Conservation (phyloP, 2,329 filamentous ascomycete species). For the Lasiodiplodia hormozganensis region DNA sequence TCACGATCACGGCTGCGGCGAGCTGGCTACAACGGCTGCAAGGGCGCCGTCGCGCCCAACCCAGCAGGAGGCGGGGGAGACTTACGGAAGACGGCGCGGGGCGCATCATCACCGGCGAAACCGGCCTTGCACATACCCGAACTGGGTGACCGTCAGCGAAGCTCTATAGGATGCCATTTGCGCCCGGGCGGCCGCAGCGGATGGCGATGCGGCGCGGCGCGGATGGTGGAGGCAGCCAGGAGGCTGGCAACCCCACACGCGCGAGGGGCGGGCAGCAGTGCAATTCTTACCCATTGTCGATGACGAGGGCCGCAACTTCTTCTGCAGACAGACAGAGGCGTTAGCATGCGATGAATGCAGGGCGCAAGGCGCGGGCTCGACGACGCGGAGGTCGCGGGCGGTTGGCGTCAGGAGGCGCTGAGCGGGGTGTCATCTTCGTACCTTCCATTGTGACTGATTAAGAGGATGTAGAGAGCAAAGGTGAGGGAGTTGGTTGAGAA, state of each 20-base stretch:
- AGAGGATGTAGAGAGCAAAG: constrained; percentile 30
- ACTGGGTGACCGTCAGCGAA: constrained; percentile 63
- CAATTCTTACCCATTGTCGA: constrained; percentile 99
- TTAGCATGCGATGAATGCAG: constrained; percentile 40
- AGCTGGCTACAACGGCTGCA: constrained; percentile 10
- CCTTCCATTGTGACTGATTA: constrained; percentile 66
- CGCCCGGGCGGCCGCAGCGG: constrained; percentile 17
- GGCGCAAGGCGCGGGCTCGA: neutral
- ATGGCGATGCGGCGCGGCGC: constrained; percentile 13
- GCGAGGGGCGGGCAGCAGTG: constrained; percentile 43
- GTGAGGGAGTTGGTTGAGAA: constrained; percentile 30
- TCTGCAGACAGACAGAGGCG: constrained; percentile 65
- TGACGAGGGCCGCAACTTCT: constrained; percentile 99
- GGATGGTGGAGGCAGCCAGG: constrained; percentile 27
- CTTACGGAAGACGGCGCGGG: constrained; percentile 99
- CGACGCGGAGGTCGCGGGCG: constrained; percentile 30
- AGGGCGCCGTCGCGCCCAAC: constrained; percentile 18
- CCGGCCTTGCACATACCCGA: constrained; percentile 99
- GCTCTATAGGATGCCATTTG: constrained; percentile 30
- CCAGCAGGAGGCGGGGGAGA: constrained; percentile 49
- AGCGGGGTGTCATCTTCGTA: constrained; percentile 54
- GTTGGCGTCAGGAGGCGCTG: constrained; percentile 37
- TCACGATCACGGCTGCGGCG: constrained; percentile 30
- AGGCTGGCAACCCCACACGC: constrained; percentile 41
- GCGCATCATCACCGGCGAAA: constrained; percentile 99